Base-by-base conservation (phyloP, 345 rosid species). In the Populus pruinosa region DNA sequence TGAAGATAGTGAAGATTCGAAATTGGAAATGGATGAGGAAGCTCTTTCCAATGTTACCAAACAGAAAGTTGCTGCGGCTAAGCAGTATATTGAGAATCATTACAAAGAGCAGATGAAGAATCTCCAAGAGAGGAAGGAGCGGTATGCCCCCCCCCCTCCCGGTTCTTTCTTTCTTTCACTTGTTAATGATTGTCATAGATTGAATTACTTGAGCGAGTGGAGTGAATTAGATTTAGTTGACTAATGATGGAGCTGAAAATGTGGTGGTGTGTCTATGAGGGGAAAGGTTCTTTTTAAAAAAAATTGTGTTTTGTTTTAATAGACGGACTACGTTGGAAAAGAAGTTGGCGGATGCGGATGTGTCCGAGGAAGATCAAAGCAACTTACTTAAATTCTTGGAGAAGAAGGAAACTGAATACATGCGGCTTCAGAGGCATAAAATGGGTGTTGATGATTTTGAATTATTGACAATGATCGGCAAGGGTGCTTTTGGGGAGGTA, bases 351-450 rank as follows among this genome's bases (percentile, higher is more conserved):
- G 97, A 96, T 84, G 99, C 98, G 78, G 97, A 96, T 76, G 97
- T 90, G 39, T 93, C 99, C 1, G 92, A 94, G 87, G 97, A 96
- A 86, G 99, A 96, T 88, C 98, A 92, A 82, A 89, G 82, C 71
- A 96, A 94, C 85, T 86, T 96, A 59, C 90, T 94, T 18, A 96
- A 96, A 81, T 96, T 87, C 83, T 82, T 92, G 83, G 99, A 96
- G 92, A 85, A 89, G 86, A 96, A 94, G 76, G 99, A 96, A 82
- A 96, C 97, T 33, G 98, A 94, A 83, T 96, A 92, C 73, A 96
- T 96, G 98, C 94, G 99, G 64, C 93, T 92, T 81, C 97, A 93
- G 78, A 86, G 98, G 71, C 98, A 92, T 88, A 96, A 93, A 87
- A 85, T 96, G 91, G 97, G 97, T 23, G 96, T 82, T 74, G 96